phyloP scores from a whole-genome alignment of 352 stramenopile genomes.

The Lagenidium giganteum region DNA sequence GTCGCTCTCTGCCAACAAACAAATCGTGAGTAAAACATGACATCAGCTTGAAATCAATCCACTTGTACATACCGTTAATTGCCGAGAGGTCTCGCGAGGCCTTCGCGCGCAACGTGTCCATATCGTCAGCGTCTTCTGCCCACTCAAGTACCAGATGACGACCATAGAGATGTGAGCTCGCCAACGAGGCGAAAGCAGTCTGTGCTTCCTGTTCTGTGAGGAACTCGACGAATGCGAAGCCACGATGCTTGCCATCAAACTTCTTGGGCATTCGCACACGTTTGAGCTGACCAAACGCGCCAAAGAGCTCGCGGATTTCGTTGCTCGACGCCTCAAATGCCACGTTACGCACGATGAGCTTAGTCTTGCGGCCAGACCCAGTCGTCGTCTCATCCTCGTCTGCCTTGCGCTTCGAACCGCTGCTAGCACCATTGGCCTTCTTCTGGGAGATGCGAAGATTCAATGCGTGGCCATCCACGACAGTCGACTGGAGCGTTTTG shows the following conservation, averaged over 20 bases:
- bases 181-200: conserved; percentile 90
- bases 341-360: conserved; percentile 99
- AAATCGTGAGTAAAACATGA: conserved; percentile 4
- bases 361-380: conserved; percentile 66
- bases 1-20: conserved; percentile 31
- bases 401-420: conserved; percentile 27
- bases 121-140: conserved; percentile 87
- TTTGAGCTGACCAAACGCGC: conserved; percentile 96
- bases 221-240: conserved; percentile 99
- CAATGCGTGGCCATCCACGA: conserved; percentile 94
- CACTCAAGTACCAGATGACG: conserved; percentile 98
- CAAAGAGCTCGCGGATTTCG: conserved; percentile 97
- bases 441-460: conserved; percentile 94
- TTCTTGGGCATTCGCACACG: conserved; percentile 98
- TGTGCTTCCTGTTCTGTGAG: conserved; percentile 93
- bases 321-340: conserved; percentile 97
- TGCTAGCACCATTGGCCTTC: too few relatives aligned
- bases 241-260: conserved; percentile 96
- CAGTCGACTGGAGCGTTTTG: conserved; percentile 61
- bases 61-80: conserved; percentile 34
- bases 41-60: not conserved
- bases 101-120: conserved; percentile 83
- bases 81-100: conserved; percentile 63
- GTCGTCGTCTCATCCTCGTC: conserved; percentile 27
- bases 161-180: conserved; percentile 97